phyloP scores from a whole-genome alignment of 2,329 filamentous ascomycete species.

The Colletotrichum tropicicola region DNA sequence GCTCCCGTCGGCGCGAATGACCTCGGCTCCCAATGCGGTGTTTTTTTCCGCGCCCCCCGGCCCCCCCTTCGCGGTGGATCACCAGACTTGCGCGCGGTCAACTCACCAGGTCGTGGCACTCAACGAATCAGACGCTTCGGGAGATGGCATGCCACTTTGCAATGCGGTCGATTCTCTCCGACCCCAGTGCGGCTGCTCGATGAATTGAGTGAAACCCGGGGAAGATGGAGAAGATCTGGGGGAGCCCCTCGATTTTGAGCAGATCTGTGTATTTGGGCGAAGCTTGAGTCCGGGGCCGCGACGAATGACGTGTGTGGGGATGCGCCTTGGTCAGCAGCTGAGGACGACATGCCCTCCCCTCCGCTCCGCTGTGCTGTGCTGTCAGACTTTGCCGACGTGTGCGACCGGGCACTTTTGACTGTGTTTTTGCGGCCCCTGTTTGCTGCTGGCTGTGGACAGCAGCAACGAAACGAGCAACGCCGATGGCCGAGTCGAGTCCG shows the following conservation, averaged over 20 bases:
- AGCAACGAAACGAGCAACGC: not conserved
- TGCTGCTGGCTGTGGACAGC: not conserved
- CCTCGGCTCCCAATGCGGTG: slow-evolving; percentile 22
- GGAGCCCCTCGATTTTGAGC: slow-evolving; percentile 30
- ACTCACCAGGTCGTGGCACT: slow-evolving; percentile 33
- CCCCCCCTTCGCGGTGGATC: slow-evolving; percentile 18
- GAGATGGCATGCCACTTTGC: slow-evolving; percentile 27
- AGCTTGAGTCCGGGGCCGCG: slow-evolving; percentile 5
- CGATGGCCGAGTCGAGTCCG: not conserved
- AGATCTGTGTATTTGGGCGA: slow-evolving; percentile 20
- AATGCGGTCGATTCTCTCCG: slow-evolving; percentile 28
- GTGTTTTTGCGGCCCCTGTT: too few species aligned
- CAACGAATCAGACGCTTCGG: slow-evolving; percentile 32
- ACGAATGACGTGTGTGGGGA: slow-evolving; percentile 26
- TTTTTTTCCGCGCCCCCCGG: slow-evolving; percentile 25
- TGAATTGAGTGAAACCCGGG: slow-evolving; percentile 27
- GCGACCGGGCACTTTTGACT: slow-evolving; percentile 4
- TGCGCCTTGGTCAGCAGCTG: slow-evolving; percentile 25
- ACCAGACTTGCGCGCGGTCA: slow-evolving; percentile 5
- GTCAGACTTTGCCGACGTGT: too few species aligned
- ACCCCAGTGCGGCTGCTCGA: slow-evolving; percentile 16
- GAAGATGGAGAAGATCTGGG: slow-evolving; percentile 32
- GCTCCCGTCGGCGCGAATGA: slow-evolving; percentile 7
- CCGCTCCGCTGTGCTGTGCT: too few species aligned
- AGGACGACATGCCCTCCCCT: slow-evolving; percentile 21